Conservation (phyloP, 2,329 filamentous ascomycete genomes). For the Diaporthe vexans region DNA sequence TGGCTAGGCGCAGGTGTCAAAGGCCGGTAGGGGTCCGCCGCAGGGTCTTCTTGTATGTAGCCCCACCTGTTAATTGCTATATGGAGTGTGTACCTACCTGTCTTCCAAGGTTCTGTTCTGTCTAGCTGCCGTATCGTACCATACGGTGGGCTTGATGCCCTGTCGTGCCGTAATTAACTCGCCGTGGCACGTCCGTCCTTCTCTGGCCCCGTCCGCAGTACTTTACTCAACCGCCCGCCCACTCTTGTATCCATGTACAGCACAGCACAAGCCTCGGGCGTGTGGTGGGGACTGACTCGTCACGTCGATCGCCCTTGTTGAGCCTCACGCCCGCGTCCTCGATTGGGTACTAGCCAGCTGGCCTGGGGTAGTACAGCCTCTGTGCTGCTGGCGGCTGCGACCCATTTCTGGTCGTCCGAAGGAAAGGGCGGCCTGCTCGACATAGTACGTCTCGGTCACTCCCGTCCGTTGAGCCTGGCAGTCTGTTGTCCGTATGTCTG, state of each 20-base stretch:
- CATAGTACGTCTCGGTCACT: no score
- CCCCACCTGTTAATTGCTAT: constrained; percentile 14
- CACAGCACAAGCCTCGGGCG: no score
- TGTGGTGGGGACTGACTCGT: constrained; percentile 5
- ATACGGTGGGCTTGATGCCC: no score
- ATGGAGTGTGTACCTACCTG: background rate
- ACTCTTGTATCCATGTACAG: no score
- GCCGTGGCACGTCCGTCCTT: no score
- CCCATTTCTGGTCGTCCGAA: constrained; percentile 19
- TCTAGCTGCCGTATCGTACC: constrained; percentile 4
- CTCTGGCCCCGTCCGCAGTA: background rate
- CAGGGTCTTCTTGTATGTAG: background rate
- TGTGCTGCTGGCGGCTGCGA: background rate
- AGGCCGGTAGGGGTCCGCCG: background rate
- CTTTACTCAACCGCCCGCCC: no score
- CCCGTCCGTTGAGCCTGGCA: no score
- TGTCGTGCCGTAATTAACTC: no score
- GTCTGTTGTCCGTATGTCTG: no score
- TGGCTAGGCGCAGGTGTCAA: constrained; percentile 8
- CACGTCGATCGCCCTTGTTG: constrained; percentile 30
- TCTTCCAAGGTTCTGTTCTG: no score
- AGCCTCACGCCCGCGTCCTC: constrained; percentile 12
- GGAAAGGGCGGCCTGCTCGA: no score
- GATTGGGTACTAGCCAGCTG: constrained; percentile 3
- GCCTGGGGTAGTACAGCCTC: constrained; percentile 18